A percentile compares a stretch with the other conserved stretches of the same genome.
phyloP scores from a whole-genome alignment of 2,329 filamentous ascomycete species.

The Fusarium floridanum region DNA sequence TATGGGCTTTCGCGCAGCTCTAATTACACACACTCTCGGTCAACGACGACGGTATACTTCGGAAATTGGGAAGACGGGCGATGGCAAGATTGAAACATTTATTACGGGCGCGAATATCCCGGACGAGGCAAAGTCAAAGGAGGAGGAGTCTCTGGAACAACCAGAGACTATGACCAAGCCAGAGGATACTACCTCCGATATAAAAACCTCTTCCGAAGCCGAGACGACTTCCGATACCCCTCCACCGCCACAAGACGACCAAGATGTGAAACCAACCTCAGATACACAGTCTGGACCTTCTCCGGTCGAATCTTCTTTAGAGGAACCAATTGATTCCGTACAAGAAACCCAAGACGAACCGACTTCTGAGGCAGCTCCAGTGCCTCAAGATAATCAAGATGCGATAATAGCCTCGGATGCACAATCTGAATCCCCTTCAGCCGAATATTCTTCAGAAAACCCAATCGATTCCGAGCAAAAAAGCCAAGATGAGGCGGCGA shows the following conservation, averaged over 20 bases:
- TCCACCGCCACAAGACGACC: not conserved
- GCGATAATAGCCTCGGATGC: not conserved
- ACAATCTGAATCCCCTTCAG: not conserved
- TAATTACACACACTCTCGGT: slow-evolving; percentile 18
- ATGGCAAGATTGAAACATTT: slow-evolving; percentile 45
- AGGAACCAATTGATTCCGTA: not conserved
- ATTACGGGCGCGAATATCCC: slow-evolving; percentile 12
- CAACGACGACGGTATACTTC: slow-evolving; percentile 43
- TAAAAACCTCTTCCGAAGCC: slow-evolving; percentile 1
- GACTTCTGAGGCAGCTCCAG: not conserved
- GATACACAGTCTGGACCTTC: not conserved
- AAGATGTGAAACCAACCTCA: not conserved
- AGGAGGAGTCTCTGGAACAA: not conserved
- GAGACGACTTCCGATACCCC: not conserved
- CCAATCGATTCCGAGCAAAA: not conserved
- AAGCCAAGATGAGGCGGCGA: not conserved
- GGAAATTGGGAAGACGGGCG: slow-evolving; percentile 35
- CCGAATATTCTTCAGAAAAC: not conserved
- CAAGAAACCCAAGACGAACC: slow-evolving; percentile 3
- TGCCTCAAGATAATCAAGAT: slow-evolving; percentile 1
- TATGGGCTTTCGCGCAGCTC: slow-evolving; percentile 19
- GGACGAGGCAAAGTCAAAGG: not conserved
- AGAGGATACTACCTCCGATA: slow-evolving; percentile 4
- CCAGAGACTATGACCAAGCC: not conserved
- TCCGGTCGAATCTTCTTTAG: not conserved